Percentiles rank a stretch among this genome's conserved stretches.
phyloP scores from a whole-genome alignment of 495 filamentous ascomycete species.

The Neurospora sp. region DNA sequence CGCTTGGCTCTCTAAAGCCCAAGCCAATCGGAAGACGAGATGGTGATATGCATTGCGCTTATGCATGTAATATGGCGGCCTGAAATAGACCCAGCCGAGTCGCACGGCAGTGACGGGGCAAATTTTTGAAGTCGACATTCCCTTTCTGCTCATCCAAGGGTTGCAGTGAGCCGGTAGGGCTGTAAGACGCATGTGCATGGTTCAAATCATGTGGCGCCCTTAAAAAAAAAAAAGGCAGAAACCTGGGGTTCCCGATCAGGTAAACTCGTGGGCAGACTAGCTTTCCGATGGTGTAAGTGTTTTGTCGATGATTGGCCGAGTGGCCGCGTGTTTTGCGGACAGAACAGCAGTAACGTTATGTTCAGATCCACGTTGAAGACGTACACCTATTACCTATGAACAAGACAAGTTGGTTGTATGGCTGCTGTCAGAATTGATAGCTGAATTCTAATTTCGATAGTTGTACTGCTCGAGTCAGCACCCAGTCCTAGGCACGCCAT shows the following conservation, averaged over 20 bases:
- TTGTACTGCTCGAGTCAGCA: neutral
- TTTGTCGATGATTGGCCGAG: neutral
- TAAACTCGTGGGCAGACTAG: neutral
- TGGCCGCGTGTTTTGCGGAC: neutral
- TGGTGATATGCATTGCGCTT: neutral
- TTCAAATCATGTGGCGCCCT: neutral
- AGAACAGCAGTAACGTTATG: neutral
- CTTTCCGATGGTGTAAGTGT: neutral
- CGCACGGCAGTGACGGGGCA: neutral
- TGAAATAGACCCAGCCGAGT: neutral
- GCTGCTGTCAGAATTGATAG: neutral
- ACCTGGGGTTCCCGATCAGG: neutral
- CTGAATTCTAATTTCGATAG: neutral
- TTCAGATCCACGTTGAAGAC: neutral
- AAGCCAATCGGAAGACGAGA: neutral
- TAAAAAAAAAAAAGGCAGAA: neutral
- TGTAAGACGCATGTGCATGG: neutral
- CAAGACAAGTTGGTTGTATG: neutral
- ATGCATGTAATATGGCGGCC: neutral
- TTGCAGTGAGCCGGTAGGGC: neutral
- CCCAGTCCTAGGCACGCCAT: neutral
- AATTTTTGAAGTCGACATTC: neutral
- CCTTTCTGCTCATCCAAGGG: neutral
- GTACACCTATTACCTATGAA: neutral
- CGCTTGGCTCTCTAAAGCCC: neutral